A percentile compares a stretch with the other conserved stretches of the same genome.
Evolutionary conservation across 805 yeast species (phyloP).

Genomic region (Metschnikowia reukaufii): DNA sequence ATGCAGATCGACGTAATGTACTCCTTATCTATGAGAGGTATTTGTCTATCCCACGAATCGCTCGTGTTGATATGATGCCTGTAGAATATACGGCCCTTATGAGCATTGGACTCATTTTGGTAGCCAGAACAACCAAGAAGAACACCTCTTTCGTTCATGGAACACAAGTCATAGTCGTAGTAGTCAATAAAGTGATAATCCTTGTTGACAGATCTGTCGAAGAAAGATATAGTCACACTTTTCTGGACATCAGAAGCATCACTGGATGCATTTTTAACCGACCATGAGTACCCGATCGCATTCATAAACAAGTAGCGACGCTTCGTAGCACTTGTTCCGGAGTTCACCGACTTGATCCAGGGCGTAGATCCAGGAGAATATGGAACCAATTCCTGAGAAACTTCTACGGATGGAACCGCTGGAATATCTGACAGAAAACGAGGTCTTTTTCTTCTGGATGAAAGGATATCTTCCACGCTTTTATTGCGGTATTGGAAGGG

Average conservation of each 20-base stretch:
- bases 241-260: slow-evolving; percentile 36
- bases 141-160: slow-evolving; percentile 65
- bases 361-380: slow-evolving; percentile 90
- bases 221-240: slow-evolving; percentile 83
- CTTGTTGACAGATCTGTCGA: slow-evolving; percentile 69
- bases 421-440: slow-evolving; percentile 3
- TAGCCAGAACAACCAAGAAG: slow-evolving; percentile 50
- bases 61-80: slow-evolving; percentile 65
- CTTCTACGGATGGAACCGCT: background rate
- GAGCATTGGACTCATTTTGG: slow-evolving; percentile 9
- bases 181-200: slow-evolving; percentile 86
- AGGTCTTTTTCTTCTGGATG: slow-evolving; percentile 12
- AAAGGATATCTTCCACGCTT: slow-evolving; percentile 18
- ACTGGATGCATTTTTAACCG: slow-evolving; percentile 47
- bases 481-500: slow-evolving; percentile 11
- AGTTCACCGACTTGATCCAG: slow-evolving; percentile 47
- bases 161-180: slow-evolving; percentile 69
- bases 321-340: slow-evolving; percentile 23
- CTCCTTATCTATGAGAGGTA: slow-evolving; percentile 57
- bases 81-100: slow-evolving; percentile 51
- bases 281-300: slow-evolving; percentile 76
- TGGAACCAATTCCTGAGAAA: slow-evolving; percentile 39
- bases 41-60: slow-evolving; percentile 69
- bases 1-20: slow-evolving; percentile 67
- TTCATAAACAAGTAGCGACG: slow-evolving; percentile 82